Conservation (phyloP, 164 flowering plant genomes). For the Chimonanthus praecox region DNA sequence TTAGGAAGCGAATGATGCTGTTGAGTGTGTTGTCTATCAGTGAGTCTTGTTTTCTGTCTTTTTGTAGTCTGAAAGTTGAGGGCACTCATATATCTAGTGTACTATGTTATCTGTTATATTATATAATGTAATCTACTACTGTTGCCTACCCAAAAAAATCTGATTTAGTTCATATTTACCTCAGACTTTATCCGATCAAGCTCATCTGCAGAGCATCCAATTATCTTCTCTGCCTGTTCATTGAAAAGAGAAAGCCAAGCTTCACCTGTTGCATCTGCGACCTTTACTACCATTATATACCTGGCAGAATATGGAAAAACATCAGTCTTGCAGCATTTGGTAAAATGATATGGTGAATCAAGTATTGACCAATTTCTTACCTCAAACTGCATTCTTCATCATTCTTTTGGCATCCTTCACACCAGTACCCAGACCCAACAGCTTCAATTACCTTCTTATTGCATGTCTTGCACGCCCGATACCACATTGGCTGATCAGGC, state of each 20-base stretch:
- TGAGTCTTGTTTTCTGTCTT: too few relatives aligned
- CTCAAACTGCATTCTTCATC: conserved; percentile 67
- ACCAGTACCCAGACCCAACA: conserved; percentile 89
- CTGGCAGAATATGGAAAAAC: conserved; percentile 25
- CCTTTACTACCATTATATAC: conserved; percentile 63
- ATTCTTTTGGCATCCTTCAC: conserved; percentile 90
- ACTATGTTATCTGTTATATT: too few relatives aligned
- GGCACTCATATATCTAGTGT: too few relatives aligned
- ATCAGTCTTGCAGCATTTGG: background rate
- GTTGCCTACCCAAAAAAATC: too few relatives aligned
- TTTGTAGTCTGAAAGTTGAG: too few relatives aligned
- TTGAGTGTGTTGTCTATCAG: too few relatives aligned
- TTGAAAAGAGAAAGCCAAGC: conserved; percentile 80
- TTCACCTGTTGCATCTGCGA: conserved; percentile 79
- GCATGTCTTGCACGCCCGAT: conserved; percentile 87
- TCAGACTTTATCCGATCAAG: conserved; percentile 62
- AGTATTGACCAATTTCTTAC: conserved; percentile 25
- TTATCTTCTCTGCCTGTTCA: conserved; percentile 74
- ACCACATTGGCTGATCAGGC: conserved; percentile 96
- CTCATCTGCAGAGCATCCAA: conserved; percentile 95
- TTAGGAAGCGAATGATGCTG: too few relatives aligned
- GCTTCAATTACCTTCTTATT: conserved; percentile 91
- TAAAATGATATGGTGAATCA: background rate
- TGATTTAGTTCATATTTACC: conserved; percentile 30
- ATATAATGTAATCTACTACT: too few relatives aligned